Base-by-base conservation (phyloP, 192 early-diverging fungal genomes). In the Coemansia sp. region DNA sequence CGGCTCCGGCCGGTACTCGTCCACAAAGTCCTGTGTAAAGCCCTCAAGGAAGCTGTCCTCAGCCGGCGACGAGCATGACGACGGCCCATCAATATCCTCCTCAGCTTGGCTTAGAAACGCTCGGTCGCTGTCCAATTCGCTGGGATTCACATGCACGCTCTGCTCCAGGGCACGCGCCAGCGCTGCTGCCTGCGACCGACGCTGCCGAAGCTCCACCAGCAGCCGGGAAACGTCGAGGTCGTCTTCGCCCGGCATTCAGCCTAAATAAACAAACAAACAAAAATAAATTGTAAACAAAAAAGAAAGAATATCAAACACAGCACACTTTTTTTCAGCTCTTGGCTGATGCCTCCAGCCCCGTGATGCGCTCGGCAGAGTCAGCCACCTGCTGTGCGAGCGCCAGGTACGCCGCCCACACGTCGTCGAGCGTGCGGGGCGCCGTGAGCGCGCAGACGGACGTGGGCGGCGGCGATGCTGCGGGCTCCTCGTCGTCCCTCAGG, bases 371-470 rank as follows among this genome's bases (percentile, higher is more conserved):
- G 15, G 46, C 27, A 11, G 61, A 60, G 33, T 47, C 56, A 23
- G 71, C 64, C 5, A 75, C 31, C 53, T 67, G 59, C 56, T 75
- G 60, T 34, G 42, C 56, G 49, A 75, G 71, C 29, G 57, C 17
- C 46, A 74, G 30, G 32, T 60, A 74, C 9, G 65, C 64, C 2
- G 70, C 21, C 70, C 70, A 74, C 40, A 74, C 60, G 9, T 74
- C 70, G 17, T 67, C 65, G 14, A 63, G 31, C 9, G 63, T 56
- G 8, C 17, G 50, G 8, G 70, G 70, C 6, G 70, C 64, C 0
- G 70, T 74, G 22, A 74, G 47, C 2, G 64, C 64, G 8, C 43
- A 51, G 9, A 74, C 65, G 10, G 70, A 73, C 18, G 62, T 49
- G 7, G 40, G 45, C 22, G 49, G 18, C 3, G 52, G 18, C 5